These are phyloP conservation scores for Paxillus involutus DNA, from an alignment of 768 basidiomycete species.

Conservation along the genomic window DNA sequence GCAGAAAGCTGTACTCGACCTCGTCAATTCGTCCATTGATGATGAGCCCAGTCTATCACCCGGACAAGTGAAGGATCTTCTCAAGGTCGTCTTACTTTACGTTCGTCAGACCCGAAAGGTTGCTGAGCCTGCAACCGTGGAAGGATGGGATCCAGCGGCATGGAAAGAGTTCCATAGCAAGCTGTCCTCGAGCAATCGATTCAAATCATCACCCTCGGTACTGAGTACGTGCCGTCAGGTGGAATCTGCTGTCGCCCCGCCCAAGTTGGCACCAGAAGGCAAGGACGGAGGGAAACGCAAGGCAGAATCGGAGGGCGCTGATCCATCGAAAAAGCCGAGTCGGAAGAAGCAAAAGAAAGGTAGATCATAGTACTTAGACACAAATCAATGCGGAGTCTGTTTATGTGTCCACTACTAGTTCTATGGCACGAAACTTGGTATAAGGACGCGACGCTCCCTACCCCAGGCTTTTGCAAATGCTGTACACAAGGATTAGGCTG, in stretches of 20 bases:
- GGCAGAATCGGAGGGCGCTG: conserved; percentile 26
- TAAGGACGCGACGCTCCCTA: too few species aligned
- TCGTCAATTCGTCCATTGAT: conserved; percentile 49
- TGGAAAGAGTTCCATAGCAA: conserved; percentile 53
- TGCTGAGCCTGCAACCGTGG: conserved; percentile 32
- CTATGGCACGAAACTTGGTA: too few species aligned
- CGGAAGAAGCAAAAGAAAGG: conserved; percentile 47
- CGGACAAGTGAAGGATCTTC: conserved; percentile 73
- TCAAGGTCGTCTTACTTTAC: conserved; percentile 66
- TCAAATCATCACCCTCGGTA: conserved; percentile 62
- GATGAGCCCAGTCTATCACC: conserved; percentile 49
- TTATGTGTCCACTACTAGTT: neutral
- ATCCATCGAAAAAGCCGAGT: conserved; percentile 37
- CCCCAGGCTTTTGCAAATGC: too few species aligned
- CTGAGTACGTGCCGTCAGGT: conserved; percentile 68
- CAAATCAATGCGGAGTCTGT: neutral
- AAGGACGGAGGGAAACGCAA: conserved; percentile 38
- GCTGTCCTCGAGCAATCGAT: conserved; percentile 53
- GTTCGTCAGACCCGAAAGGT: conserved; percentile 61
- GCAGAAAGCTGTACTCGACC: conserved; percentile 46
- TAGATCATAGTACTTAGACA: conserved; percentile 18
- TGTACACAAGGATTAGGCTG: too few species aligned
- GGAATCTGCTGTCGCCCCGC: conserved; percentile 21
- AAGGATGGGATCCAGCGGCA: conserved; percentile 57
- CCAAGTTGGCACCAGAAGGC: neutral